Evolutionary conservation across 2,329 filamentous ascomycete genomes (phyloP).

Genomic region (Dactylellina sp.): DNA sequence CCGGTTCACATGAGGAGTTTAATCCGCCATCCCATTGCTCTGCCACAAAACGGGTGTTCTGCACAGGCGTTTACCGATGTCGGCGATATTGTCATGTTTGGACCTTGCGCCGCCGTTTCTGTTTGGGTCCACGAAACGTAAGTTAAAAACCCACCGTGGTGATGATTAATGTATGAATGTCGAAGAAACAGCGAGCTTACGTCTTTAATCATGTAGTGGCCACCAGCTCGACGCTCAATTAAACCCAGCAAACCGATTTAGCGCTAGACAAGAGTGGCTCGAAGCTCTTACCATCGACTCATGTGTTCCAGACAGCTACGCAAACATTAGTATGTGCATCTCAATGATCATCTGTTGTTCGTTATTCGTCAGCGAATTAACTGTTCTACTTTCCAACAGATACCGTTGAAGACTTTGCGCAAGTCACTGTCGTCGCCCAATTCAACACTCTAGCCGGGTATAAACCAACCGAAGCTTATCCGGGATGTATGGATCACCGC

Average conservation of each 20-base stretch:
- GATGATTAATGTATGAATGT: neutral
- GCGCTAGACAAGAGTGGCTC: slow-evolving; percentile 32
- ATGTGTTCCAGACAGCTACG: slow-evolving; percentile 54
- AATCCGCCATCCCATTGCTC: slow-evolving; percentile 51
- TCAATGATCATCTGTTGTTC: neutral
- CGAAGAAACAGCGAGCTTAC: slow-evolving; percentile 2
- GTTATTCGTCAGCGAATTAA: neutral
- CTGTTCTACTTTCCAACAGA: slow-evolving; percentile 13
- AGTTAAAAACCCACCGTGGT: slow-evolving; percentile 5
- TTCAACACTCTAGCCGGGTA: slow-evolving; percentile 48
- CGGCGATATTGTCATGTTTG: slow-evolving; percentile 46
- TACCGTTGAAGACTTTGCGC: slow-evolving; percentile 50
- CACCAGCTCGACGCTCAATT: slow-evolving; percentile 48
- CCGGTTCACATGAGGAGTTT: slow-evolving; percentile 56
- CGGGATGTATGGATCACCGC: slow-evolving; percentile 48
- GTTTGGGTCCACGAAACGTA: slow-evolving; percentile 52
- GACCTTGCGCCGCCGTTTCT: slow-evolving; percentile 15
- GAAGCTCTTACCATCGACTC: slow-evolving; percentile 34
- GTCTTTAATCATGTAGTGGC: slow-evolving; percentile 16
- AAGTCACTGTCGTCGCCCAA: slow-evolving; percentile 49
- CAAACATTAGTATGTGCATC: slow-evolving; percentile 43
- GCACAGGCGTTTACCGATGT: slow-evolving; percentile 30
- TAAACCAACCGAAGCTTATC: slow-evolving; percentile 37
- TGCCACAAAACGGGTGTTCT: slow-evolving; percentile 36
- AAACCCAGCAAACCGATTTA: slow-evolving; percentile 30